These are phyloP conservation scores for Russula brevipes DNA, from an alignment of 768 basidiomycete genomes.

Conservation along the genomic window DNA sequence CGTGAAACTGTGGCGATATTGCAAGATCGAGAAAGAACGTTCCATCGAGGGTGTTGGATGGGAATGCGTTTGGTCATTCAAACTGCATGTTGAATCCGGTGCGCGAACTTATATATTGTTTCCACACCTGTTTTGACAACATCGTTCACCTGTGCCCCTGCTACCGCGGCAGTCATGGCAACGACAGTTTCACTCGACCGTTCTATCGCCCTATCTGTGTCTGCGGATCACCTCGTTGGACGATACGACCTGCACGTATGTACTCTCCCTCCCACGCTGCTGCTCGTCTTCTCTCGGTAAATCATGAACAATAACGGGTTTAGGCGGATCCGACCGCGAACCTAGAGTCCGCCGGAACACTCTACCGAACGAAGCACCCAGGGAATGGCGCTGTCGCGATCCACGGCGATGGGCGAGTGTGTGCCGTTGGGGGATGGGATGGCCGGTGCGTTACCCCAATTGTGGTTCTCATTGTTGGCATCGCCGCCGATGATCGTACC, in stretches of 20 bases:
- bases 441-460: conserved; percentile 58
- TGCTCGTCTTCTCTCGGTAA: background rate
- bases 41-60: conserved; percentile 72
- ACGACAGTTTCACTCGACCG: conserved; percentile 63
- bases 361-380: conserved; percentile 64
- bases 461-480: background rate
- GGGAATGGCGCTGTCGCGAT: conserved; percentile 78
- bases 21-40: conserved; percentile 36
- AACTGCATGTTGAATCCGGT: conserved; percentile 72
- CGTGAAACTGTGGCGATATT: conserved; percentile 63
- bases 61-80: conserved; percentile 62
- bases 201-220: conserved; percentile 67
- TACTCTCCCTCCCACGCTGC: conserved; percentile 1
- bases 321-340: conserved; percentile 16
- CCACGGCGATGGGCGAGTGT: conserved; percentile 67
- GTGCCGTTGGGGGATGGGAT: conserved; percentile 93
- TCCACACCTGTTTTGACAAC: background rate
- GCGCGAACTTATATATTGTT: conserved; percentile 25
- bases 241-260: conserved; percentile 54
- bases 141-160: background rate
- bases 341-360: conserved; percentile 28
- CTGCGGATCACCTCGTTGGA: conserved; percentile 77
- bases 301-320: background rate
- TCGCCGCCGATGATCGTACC: background rate
- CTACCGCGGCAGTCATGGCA: conserved; percentile 62